These are phyloP conservation scores for Trematosphaeria pertusa DNA, from an alignment of 2,329 filamentous ascomycete genomes.

Conservation along the genomic window DNA sequence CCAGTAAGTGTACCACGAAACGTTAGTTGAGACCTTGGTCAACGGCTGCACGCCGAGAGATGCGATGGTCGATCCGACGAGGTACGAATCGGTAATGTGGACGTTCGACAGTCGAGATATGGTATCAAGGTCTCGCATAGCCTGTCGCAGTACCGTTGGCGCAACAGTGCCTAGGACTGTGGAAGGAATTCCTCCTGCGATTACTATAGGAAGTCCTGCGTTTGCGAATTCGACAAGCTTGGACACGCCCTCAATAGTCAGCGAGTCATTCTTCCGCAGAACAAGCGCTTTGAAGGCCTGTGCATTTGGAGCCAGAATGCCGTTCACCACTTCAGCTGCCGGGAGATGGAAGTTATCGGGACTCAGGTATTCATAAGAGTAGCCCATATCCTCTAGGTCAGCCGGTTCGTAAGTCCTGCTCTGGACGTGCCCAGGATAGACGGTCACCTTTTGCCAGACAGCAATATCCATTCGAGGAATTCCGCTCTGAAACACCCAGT, in stretches of 20 bases:
- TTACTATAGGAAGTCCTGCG: constrained; percentile 52
- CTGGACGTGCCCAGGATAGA: constrained; percentile 45
- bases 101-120: constrained; percentile 12
- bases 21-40: constrained; percentile 16
- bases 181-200: constrained; percentile 30
- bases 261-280: constrained; percentile 25
- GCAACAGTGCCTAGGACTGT: constrained; percentile 9
- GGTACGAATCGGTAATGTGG: constrained; percentile 15
- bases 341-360: constrained; percentile 54
- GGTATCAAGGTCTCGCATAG: constrained; percentile 2
- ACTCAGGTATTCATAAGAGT: constrained; percentile 55
- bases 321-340: constrained; percentile 46
- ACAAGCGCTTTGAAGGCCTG: constrained; percentile 55
- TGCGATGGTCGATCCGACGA: constrained; percentile 13
- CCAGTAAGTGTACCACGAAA: constrained; percentile 44
- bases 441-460: constrained; percentile 42
- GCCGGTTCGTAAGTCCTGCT: constrained; percentile 26
- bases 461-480: constrained; percentile 49
- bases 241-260: constrained; percentile 47
- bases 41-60: constrained; percentile 14
- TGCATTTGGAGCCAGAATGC: constrained; percentile 46
- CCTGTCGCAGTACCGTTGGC: constrained; percentile 2
- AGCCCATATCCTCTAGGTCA: constrained; percentile 37
- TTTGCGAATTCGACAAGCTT: constrained; percentile 47
- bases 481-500: constrained; percentile 50